phyloP scores from a whole-genome alignment of 768 basidiomycete genomes.

The Amanita pseudoporphyria region DNA sequence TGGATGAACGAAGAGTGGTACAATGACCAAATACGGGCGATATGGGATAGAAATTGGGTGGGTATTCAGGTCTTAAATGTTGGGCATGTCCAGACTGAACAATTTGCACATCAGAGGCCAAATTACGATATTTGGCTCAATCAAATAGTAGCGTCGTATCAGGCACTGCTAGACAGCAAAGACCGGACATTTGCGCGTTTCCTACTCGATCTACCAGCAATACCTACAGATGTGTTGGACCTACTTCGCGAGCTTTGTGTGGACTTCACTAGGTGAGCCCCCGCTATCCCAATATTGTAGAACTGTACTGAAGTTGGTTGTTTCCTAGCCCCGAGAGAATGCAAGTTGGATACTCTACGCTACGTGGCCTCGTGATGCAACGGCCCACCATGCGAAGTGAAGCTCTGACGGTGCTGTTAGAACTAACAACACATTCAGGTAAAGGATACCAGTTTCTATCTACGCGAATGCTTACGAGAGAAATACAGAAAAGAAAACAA shows the following conservation, averaged over 20 bases:
- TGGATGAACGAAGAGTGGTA: slow-evolving; percentile 99
- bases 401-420: slow-evolving; percentile 74
- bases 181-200: slow-evolving; percentile 85
- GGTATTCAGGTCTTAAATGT: slow-evolving; percentile 6
- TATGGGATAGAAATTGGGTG: slow-evolving; percentile 55
- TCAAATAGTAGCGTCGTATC: slow-evolving; percentile 72
- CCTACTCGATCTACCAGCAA: slow-evolving; percentile 77
- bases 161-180: slow-evolving; percentile 68
- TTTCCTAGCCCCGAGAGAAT: slow-evolving; percentile 38
- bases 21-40: slow-evolving; percentile 64
- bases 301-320: slow-evolving; percentile 3
- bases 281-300: not conserved
- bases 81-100: slow-evolving; percentile 5
- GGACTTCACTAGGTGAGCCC: slow-evolving; percentile 63
- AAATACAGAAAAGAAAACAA: slow-evolving; percentile 64
- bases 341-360: slow-evolving; percentile 83
- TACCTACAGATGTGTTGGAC: slow-evolving; percentile 69
- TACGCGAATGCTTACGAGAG: not conserved
- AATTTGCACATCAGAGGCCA: slow-evolving; percentile 38
- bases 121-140: slow-evolving; percentile 86
- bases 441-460: slow-evolving; percentile 11
- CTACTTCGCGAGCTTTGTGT: slow-evolving; percentile 76
- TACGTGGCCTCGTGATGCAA: slow-evolving; percentile 85
- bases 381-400: slow-evolving; percentile 78
- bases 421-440: slow-evolving; percentile 92